Conservation (phyloP, 2,329 filamentous ascomycete species). For the Epichloe hybrida region DNA sequence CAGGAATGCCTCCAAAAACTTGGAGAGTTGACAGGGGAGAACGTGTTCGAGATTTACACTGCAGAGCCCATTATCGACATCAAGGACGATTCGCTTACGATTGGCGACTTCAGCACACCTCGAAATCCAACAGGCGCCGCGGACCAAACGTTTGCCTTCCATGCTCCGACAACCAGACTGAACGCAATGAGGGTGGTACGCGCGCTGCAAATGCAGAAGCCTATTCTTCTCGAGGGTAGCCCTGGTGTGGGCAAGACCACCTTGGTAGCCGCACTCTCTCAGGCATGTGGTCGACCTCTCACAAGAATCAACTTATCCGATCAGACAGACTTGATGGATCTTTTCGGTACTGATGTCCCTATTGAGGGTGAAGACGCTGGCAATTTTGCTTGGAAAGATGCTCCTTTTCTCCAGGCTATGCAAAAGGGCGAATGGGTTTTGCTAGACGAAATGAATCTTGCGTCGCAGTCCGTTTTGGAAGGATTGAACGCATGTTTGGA, state of each 20-base stretch:
- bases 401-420: conserved; percentile 92
- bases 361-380: conserved; percentile 86
- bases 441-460: conserved; percentile 96
- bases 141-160: conserved; percentile 45
- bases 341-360: conserved; percentile 93
- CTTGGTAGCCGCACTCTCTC: conserved; percentile 71
- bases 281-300: conserved; percentile 64
- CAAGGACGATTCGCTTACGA: conserved; percentile 36
- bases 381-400: conserved; percentile 89
- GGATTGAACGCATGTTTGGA: conserved; percentile 94
- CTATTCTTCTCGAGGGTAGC: conserved; percentile 87
- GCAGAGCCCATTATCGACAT: conserved; percentile 45
- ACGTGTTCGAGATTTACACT: conserved; percentile 54
- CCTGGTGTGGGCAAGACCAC: conserved; percentile 98
- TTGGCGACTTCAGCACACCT: conserved; percentile 63
- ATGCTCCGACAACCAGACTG: conserved; percentile 75
- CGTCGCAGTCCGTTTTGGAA: conserved; percentile 91
- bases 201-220: conserved; percentile 77
- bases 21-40: conserved; percentile 46
- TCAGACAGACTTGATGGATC: conserved; percentile 92
- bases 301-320: conserved; percentile 96
- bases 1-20: conserved; percentile 61
- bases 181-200: conserved; percentile 88
- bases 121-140: conserved; percentile 28
- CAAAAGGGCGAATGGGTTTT: conserved; percentile 94